Conservation (phyloP, 805 yeast species). For the Priceomyces medius region DNA sequence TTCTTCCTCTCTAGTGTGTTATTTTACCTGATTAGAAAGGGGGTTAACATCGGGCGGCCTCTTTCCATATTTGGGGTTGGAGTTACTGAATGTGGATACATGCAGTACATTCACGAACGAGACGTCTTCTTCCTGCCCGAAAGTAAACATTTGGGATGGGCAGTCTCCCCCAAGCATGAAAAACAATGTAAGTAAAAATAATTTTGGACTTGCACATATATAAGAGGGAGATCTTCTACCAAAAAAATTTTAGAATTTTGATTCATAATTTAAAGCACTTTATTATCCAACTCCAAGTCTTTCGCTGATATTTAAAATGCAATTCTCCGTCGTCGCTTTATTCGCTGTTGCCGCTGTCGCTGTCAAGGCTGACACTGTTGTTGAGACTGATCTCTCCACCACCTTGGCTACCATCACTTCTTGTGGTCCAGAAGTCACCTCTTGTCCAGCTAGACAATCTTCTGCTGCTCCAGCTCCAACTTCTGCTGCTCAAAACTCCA, state of each 20-base stretch:
- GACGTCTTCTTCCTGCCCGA: neutral
- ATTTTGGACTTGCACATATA: neutral
- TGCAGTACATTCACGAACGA: too few relatives aligned
- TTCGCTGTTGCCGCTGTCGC: slow-evolving; percentile 34
- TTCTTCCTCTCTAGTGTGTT: too few relatives aligned
- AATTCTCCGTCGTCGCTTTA: slow-evolving; percentile 38
- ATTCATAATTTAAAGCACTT: neutral
- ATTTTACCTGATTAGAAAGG: too few relatives aligned
- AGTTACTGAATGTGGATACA: too few relatives aligned
- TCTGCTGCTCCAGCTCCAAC: slow-evolving; percentile 15
- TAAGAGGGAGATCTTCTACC: neutral
- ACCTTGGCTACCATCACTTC: slow-evolving; percentile 47
- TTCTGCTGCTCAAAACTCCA: slow-evolving; percentile 30
- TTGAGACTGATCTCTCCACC: slow-evolving; percentile 28
- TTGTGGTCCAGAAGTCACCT: slow-evolving; percentile 45
- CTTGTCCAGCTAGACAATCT: slow-evolving; percentile 41
- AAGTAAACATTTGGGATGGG: slow-evolving; percentile 1
- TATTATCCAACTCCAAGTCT: slow-evolving; percentile 26
- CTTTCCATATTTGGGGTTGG: too few relatives aligned
- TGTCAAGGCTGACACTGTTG: slow-evolving; percentile 24
- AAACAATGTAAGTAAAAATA: neutral
- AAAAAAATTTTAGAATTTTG: neutral
- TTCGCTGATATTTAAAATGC: slow-evolving; percentile 36
- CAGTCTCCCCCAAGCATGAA: neutral
- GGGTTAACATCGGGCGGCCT: too few relatives aligned